Conservation (phyloP, 306 rosid genomes). For the Sindora glabra region DNA sequence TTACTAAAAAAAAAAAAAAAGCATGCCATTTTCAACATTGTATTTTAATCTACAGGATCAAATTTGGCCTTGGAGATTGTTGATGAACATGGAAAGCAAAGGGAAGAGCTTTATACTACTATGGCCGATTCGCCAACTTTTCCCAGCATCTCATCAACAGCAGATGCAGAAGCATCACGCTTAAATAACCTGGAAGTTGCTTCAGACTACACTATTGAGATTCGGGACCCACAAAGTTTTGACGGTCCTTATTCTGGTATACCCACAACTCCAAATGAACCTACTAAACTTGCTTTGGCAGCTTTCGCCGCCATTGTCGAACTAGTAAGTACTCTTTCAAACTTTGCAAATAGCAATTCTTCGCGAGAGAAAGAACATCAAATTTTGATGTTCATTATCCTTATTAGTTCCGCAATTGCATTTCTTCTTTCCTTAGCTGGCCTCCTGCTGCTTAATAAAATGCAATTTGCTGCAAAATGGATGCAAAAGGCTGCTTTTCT, state of each 20-base stretch:
- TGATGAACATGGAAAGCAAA: neutral
- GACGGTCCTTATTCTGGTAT: too few species aligned
- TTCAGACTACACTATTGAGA: too few species aligned
- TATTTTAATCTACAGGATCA: neutral
- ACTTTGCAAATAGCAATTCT: neutral
- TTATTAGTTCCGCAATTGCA: neutral
- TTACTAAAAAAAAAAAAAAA: too few species aligned
- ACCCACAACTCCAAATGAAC: neutral
- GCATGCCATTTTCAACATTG: too few species aligned
- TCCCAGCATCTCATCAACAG: neutral
- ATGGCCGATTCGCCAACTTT: neutral
- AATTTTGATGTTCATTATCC: neutral
- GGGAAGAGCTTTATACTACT: neutral
- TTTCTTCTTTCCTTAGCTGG: neutral
- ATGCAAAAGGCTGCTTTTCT: neutral
- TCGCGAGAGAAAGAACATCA: neutral
- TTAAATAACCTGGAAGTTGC: neutral
- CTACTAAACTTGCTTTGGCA: neutral
- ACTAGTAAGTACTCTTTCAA: neutral
- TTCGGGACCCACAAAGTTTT: neutral
- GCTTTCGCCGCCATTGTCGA: neutral
- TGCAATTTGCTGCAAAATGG: neutral
- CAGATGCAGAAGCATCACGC: too few species aligned
- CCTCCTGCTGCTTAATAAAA: neutral
- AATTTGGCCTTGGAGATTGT: neutral